Conservation (phyloP, 2,329 filamentous ascomycete species). For the Ceratocystis harringtonii region DNA sequence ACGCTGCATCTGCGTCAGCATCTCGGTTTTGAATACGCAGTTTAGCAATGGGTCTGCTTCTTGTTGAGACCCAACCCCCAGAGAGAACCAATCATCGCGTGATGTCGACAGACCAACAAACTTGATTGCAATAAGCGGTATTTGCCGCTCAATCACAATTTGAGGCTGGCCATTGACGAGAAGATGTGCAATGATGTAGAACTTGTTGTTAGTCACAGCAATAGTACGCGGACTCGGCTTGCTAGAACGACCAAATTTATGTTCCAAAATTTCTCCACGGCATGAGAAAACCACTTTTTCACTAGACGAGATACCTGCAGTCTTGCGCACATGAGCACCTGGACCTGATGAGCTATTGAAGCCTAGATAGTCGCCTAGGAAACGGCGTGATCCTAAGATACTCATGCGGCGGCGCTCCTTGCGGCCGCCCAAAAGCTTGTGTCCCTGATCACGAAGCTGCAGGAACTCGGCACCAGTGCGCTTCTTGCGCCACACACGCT, state of each 20-base stretch:
- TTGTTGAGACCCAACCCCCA: constrained; percentile 77
- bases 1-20: constrained; percentile 80
- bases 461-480: constrained; percentile 80
- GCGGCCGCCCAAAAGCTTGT: constrained; percentile 62
- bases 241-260: constrained; percentile 91
- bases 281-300: constrained; percentile 81
- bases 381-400: constrained; percentile 77
- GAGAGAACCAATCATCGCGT: constrained; percentile 92
- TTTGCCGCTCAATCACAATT: constrained; percentile 65
- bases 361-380: constrained; percentile 88
- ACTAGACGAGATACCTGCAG: constrained; percentile 53
- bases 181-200: constrained; percentile 78
- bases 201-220: constrained; percentile 68
- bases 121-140: constrained; percentile 78
- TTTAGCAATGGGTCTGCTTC: constrained; percentile 87
- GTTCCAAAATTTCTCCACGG: constrained; percentile 74
- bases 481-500: constrained; percentile 90
- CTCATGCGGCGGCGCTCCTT: constrained; percentile 89
- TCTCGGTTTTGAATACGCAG: constrained; percentile 91
- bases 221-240: constrained; percentile 79
- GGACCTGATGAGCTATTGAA: constrained; percentile 66
- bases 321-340: constrained; percentile 64
- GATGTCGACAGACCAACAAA: constrained; percentile 66
- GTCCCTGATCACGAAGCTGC: constrained; percentile 74
- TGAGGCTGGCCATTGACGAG: constrained; percentile 68